Evolutionary conservation across 2,329 filamentous ascomycete species (phyloP), one percentile per base, ranked within the genome.

Genomic region (Monosporascus sp.): DNA sequence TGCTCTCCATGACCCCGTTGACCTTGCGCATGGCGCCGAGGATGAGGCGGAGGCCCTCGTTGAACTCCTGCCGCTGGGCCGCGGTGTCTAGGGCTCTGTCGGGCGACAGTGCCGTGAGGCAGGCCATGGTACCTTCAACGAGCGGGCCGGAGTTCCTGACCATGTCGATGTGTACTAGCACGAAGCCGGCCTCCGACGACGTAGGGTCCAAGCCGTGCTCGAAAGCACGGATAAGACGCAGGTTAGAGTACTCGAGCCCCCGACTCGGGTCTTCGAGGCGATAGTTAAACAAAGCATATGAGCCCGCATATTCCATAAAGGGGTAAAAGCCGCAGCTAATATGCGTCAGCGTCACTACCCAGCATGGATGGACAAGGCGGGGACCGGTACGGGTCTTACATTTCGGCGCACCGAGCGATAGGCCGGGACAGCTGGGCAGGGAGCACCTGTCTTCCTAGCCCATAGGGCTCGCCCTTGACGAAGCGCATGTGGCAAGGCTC

Each of bases 101-200:
- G 31, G 72, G 70, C 43, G 67, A 63, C 46, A 63, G 57, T 22
- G 62, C 59, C 35, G 55, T 79, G 24, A 96, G 78, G 49, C 87
- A 81, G 49, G 83, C 77, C 47, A 90, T 78, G 3, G 85, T 82
- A 35, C 90, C 90, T 43, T 82, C 79, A 47, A 97, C 84, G 1
- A 97, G 77, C 1, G 84, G 82, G 0, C 87, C 87, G 0, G 91
- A 92, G 70, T 96, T 84, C 67, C 85, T 86, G 48, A 96, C 93
- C 92, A 97, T 97, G 71, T 95, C 90, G 49, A 97, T 85, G 70
- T 97, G 93, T 5, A 94, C 92, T 14, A 97, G 81, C n/a, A 97
- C 90, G 68, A 97, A 97, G 48, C 93, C 93, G 1, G 93, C 93
- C 70, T 97, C 93, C 7, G 91, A 96, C 3, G 90, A 95, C 35